Percentiles rank a stretch among this genome's conserved stretches.
Evolutionary conservation across 306 rosid genomes (phyloP).

Genomic region (Prunus mira): DNA sequence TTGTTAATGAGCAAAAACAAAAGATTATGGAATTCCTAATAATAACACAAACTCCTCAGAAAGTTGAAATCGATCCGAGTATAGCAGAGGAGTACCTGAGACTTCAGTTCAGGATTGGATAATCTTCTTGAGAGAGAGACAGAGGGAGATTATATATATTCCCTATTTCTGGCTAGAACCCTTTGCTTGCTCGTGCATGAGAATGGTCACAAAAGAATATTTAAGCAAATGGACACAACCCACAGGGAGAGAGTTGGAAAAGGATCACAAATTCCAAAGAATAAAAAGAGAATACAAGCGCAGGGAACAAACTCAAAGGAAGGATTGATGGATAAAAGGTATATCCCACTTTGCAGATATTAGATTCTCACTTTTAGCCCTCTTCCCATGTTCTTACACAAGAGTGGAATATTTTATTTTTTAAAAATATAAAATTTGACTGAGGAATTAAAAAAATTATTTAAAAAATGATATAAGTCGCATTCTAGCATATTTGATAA

Average conservation of each 20-base stretch:
- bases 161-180: background rate
- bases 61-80: background rate
- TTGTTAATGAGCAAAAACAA: background rate
- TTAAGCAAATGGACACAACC: background rate
- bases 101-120: background rate
- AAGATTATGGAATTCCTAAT: background rate
- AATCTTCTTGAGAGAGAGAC: background rate
- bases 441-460: background rate
- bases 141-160: background rate
- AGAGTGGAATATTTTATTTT: too few relatives aligned
- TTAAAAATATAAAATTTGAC: too few relatives aligned
- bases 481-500: background rate
- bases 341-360: slow-evolving; percentile 5
- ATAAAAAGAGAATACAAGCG: background rate
- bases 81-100: background rate
- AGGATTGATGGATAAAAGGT: background rate
- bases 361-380: background rate
- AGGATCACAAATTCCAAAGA: background rate
- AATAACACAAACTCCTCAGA: background rate
- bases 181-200: background rate
- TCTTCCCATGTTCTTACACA: background rate
- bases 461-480: background rate
- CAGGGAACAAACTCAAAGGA: background rate
- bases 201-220: background rate
- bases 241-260: background rate